phyloP scores from a whole-genome alignment of 371 early-diverging fungal species.

The Mortierella polycephala region DNA sequence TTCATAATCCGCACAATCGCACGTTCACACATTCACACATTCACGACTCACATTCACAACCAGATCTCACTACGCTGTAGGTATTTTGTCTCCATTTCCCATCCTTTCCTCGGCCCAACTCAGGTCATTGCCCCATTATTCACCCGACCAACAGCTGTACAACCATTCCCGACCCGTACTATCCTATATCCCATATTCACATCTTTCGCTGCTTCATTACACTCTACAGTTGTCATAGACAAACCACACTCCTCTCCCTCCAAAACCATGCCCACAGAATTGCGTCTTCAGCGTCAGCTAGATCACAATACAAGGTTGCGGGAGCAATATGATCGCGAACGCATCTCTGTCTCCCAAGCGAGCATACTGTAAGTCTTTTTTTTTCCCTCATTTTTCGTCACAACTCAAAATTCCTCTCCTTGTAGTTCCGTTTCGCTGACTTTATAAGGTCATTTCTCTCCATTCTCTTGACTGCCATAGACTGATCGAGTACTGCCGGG shows the following conservation, averaged over 20 bases:
- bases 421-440: too few species aligned
- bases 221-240: not conserved
- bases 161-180: too few species aligned
- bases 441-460: not conserved
- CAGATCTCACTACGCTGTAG: too few species aligned
- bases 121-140: too few species aligned
- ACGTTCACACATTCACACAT: too few species aligned
- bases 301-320: constrained; percentile 53
- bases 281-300: constrained; percentile 53
- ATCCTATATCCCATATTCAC: too few species aligned
- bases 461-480: constrained; percentile 25
- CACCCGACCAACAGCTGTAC: too few species aligned
- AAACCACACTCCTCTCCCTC: not conserved
- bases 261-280: constrained; percentile 32
- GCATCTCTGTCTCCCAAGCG: constrained; percentile 51
- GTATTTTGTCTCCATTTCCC: too few species aligned
- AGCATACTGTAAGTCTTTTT: constrained; percentile 38
- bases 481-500: constrained; percentile 64
- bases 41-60: too few species aligned
- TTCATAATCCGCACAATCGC: too few species aligned
- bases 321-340: constrained; percentile 50
- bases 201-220: not conserved
- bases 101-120: too few species aligned
- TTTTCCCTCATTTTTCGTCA: not conserved
- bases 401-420: too few species aligned